phyloP scores from a whole-genome alignment of 2,329 filamentous ascomycete genomes.

The Basipetospora chlamydospora region DNA sequence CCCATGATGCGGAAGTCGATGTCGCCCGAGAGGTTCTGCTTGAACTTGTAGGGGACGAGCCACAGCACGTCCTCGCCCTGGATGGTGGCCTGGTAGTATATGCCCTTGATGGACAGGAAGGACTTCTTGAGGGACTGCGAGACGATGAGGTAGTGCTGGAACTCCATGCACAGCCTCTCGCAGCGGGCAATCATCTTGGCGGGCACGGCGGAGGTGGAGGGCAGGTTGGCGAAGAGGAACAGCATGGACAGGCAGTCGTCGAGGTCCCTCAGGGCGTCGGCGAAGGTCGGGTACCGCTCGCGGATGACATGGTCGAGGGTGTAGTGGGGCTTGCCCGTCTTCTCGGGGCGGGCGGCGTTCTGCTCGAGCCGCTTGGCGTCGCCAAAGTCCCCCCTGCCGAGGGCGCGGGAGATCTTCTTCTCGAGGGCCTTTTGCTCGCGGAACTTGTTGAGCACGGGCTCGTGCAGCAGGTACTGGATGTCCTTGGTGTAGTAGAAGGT shows the following conservation, averaged over 20 bases:
- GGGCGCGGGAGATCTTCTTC: slow-evolving; percentile 90
- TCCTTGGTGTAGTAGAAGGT: slow-evolving; percentile 91
- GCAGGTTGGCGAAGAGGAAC: slow-evolving; percentile 93
- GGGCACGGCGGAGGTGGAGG: slow-evolving; percentile 76
- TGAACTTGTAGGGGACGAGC: slow-evolving; percentile 96
- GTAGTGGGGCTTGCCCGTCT: slow-evolving; percentile 78
- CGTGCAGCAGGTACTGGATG: slow-evolving; percentile 95
- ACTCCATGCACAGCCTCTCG: slow-evolving; percentile 85
- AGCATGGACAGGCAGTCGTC: slow-evolving; percentile 96
- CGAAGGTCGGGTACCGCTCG: slow-evolving; percentile 94
- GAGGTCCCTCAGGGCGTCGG: slow-evolving; percentile 83
- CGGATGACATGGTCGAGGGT: slow-evolving; percentile 94
- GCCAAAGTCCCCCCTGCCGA: slow-evolving; percentile 79
- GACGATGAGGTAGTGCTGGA: slow-evolving; percentile 92
- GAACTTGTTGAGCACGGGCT: slow-evolving; percentile 87
- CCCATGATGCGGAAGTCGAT: slow-evolving; percentile 99
- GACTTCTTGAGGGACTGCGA: slow-evolving; percentile 88
- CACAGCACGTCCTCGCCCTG: slow-evolving; percentile 94
- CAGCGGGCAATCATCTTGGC: slow-evolving; percentile 92
- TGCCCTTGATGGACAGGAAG: slow-evolving; percentile 96
- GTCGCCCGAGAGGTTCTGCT: slow-evolving; percentile 83
- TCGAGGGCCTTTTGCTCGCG: slow-evolving; percentile 92
- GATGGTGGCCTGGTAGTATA: slow-evolving; percentile 97
- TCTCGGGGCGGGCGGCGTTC: slow-evolving; percentile 78
- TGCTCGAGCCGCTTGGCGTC: slow-evolving; percentile 77